Percentiles rank a stretch among this genome's conserved stretches.
Evolutionary conservation across 202 grass and related monocot genomes (phyloP).

Genomic region (Carex sylvatica): DNA sequence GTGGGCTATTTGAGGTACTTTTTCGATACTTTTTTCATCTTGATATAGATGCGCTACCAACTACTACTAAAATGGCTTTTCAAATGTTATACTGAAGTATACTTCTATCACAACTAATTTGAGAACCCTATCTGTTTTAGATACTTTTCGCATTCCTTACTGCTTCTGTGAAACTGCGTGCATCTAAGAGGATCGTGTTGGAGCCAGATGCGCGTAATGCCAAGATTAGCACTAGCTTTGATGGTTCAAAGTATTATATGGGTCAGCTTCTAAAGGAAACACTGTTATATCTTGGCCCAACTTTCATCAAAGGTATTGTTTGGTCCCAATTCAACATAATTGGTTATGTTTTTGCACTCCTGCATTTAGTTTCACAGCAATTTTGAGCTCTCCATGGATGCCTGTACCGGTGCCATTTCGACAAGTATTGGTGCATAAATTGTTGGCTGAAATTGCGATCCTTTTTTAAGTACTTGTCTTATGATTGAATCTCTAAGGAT

Average conservation of each 20-base stretch:
- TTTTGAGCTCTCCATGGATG: not conserved
- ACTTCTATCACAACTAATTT: not conserved
- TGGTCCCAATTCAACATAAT: conserved; percentile 4
- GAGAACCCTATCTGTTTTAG: conserved; percentile 23
- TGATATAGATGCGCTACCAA: not conserved
- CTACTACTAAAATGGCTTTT: not conserved
- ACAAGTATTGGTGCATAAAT: not conserved
- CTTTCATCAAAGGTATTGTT: conserved; percentile 84
- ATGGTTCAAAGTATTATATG: conserved; percentile 56
- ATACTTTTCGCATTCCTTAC: conserved; percentile 59
- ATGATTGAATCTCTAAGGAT: conserved; percentile 12
- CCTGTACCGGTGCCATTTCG: not conserved
- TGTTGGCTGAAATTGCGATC: not conserved
- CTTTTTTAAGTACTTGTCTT: not conserved
- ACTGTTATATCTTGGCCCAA: conserved; percentile 88
- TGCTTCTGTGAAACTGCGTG: conserved; percentile 61
- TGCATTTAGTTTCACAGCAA: not conserved
- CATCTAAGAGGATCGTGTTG: conserved; percentile 42
- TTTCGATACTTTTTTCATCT: not conserved
- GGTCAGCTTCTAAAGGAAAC: conserved; percentile 78
- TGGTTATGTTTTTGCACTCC: not conserved
- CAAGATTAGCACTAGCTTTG: conserved; percentile 21
- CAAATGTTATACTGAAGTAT: not conserved
- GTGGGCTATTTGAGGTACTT: not conserved
- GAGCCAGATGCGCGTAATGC: conserved; percentile 25